Evolutionary conservation across 495 filamentous ascomycete genomes (phyloP).

Genomic region (Hyaloscypha hepaticicola): DNA sequence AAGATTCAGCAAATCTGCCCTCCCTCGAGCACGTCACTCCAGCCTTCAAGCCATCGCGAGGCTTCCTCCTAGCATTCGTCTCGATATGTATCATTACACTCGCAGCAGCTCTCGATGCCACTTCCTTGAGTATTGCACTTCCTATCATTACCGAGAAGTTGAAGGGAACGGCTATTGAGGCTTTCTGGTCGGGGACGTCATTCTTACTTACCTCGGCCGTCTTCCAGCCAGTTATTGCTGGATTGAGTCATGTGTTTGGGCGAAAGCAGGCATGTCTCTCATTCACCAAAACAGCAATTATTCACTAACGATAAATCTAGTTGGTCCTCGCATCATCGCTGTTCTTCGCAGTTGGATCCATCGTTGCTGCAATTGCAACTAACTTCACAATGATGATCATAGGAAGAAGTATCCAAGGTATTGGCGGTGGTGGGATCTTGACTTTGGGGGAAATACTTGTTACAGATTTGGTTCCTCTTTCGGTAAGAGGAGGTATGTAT

Average conservation of each 20-base stretch:
- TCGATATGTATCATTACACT: slow-evolving; percentile 62
- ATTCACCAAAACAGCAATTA: neutral
- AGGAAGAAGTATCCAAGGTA: slow-evolving; percentile 66
- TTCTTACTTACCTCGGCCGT: slow-evolving; percentile 54
- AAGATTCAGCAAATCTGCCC: slow-evolving; percentile 1
- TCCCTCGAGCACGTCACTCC: slow-evolving; percentile 7
- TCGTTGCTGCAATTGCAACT: slow-evolving; percentile 57
- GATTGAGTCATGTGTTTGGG: slow-evolving; percentile 54
- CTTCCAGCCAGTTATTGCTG: slow-evolving; percentile 50
- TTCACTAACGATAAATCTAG: slow-evolving; percentile 10
- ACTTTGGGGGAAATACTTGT: slow-evolving; percentile 64
- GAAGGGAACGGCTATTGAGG: slow-evolving; percentile 54
- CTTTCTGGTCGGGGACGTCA: slow-evolving; percentile 58
- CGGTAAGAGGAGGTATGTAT: slow-evolving; percentile 39
- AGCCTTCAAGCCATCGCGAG: slow-evolving; percentile 23
- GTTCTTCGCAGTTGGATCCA: slow-evolving; percentile 57
- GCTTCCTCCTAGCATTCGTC: slow-evolving; percentile 46
- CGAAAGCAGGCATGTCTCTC: slow-evolving; percentile 33
- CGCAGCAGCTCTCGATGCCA: slow-evolving; percentile 72
- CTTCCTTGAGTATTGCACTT: slow-evolving; percentile 69
- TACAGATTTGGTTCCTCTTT: slow-evolving; percentile 60
- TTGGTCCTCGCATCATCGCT: slow-evolving; percentile 48
- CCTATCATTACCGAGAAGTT: slow-evolving; percentile 55
- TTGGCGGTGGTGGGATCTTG: slow-evolving; percentile 70
- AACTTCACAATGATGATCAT: slow-evolving; percentile 61